A percentile compares a stretch with the other conserved stretches of the same genome.
These are phyloP conservation scores for Tylopilus orsonianus DNA, from an alignment of 1,284 basidiomycete species.

Conservation along the genomic window DNA sequence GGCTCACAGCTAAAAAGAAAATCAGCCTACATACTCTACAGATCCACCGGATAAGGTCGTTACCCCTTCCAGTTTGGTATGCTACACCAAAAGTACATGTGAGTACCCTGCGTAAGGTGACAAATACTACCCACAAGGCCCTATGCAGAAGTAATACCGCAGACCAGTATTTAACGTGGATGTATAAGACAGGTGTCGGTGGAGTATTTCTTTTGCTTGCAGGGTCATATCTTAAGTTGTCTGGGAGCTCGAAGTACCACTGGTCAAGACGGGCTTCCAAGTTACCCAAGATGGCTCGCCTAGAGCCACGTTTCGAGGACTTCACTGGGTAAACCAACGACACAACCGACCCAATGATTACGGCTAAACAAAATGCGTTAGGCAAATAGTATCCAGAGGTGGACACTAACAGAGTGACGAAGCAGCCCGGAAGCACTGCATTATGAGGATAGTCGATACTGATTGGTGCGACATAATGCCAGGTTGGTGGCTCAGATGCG, in stretches of 20 bases:
- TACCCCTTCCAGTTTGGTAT: conserved; percentile 70
- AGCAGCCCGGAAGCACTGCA: conserved; percentile 61
- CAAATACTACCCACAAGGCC: conserved; percentile 63
- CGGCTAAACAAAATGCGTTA: conserved; percentile 38
- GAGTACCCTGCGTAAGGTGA: conserved; percentile 3
- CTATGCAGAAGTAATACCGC: conserved; percentile 76
- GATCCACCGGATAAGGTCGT: conserved; percentile 3
- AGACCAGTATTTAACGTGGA: conserved; percentile 80
- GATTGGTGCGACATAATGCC: conserved; percentile 16
- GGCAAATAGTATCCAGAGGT: conserved; percentile 1
- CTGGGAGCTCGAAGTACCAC: conserved; percentile 74
- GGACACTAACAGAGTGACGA: conserved; percentile 56
- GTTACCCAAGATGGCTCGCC: conserved; percentile 48
- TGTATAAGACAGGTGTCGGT: conserved; percentile 64
- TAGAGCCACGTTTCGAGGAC: conserved; percentile 42
- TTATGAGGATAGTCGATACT: conserved; percentile 47
- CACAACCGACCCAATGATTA: conserved; percentile 67
- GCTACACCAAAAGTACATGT: conserved; percentile 35
- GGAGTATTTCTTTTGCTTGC: conserved; percentile 51
- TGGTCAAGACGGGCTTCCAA: conserved; percentile 72
- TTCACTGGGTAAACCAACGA: conserved; percentile 75
- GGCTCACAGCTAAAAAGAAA: conserved; percentile 40
- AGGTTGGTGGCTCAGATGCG: conserved; percentile 5
- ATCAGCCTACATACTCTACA: conserved; percentile 1
- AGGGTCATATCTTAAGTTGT: conserved; percentile 60